Base-by-base conservation (phyloP, 1,139 yeast species). In the Scheffersomyces cryptocercus region DNA sequence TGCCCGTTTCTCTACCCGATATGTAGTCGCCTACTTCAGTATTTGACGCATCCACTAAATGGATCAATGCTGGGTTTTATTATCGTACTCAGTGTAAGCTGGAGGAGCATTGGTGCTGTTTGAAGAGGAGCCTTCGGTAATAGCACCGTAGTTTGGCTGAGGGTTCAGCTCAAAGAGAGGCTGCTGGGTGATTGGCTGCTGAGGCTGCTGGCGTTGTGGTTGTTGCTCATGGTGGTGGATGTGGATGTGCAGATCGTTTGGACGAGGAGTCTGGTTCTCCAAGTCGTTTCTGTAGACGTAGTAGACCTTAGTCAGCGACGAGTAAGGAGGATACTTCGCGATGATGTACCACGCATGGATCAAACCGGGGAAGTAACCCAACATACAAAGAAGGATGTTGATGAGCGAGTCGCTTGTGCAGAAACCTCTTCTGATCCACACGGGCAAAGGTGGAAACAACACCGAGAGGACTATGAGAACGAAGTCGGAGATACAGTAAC, bases 391-490 rank as follows among this genome's bases (percentile, higher is more conserved):
- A 36, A 78, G 62, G 35, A 84, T 68, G 58, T 84, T 84, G 47
- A 85, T 79, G 12, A 82, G 59, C 9, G 84, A 72, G 58, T 84
- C 89, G 33, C 73, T 66, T 3, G 87, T 75, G 50, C 88, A 83
- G 29, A 82, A 44, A 1, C 90, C 90, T 44, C 82, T 68, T 56
- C 86, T 80, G 47, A 84, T 74, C 77, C 84, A 78, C 16, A 85
- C 90, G 0, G 90, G 88, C 41, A 85, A 66, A 0, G 91, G 90
- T 1, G 91, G 90, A 64, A 82, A 75, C 40, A 84, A 59, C 26
- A 84, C 77, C 0, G 88, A 83, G 11, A 84, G 56, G 0, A 84
- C 61, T 24, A 83, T 83, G 35, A 85, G 74, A 9, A 80, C 58
- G 42, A 82, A 70, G 60, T 84, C 86, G 32, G 81, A 63, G 43